These are phyloP conservation scores for Chaetomium cochliodes DNA, from an alignment of 495 filamentous ascomycete species.

Conservation along the genomic window DNA sequence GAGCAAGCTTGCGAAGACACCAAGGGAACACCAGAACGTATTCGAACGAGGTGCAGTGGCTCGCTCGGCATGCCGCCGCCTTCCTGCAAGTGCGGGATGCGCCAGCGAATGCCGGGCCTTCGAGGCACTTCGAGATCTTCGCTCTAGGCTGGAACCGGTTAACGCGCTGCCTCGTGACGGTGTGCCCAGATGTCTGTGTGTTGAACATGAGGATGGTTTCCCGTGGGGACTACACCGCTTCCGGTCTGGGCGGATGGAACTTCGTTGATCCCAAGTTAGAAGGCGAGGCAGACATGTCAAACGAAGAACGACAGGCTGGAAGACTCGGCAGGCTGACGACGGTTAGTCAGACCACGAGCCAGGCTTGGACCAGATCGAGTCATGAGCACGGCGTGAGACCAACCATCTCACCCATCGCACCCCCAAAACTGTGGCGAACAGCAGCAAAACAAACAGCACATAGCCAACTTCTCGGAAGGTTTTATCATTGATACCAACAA, in stretches of 20 bases:
- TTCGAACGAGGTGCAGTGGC: not conserved
- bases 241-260: not conserved
- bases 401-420: too few species aligned
- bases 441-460: too few species aligned
- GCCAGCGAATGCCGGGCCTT: conserved; percentile 16
- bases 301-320: not conserved
- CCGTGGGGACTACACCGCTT: not conserved
- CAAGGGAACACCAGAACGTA: not conserved
- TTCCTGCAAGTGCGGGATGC: conserved; percentile 10
- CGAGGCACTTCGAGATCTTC: not conserved
- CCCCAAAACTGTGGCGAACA: too few species aligned
- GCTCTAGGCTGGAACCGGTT: not conserved
- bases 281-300: not conserved
- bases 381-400: not conserved
- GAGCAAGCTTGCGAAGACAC: conserved; percentile 1
- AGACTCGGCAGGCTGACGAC: too few species aligned
- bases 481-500: too few species aligned
- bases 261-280: not conserved
- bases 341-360: not conserved
- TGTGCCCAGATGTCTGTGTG: conserved; percentile 13
- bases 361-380: not conserved
- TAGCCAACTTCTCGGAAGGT: too few species aligned
- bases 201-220: not conserved
- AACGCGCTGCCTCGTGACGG: not conserved
- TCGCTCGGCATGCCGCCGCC: not conserved